These are phyloP conservation scores for Rhizopogon salebrosus DNA, from an alignment of 768 basidiomycete species.

Conservation along the genomic window DNA sequence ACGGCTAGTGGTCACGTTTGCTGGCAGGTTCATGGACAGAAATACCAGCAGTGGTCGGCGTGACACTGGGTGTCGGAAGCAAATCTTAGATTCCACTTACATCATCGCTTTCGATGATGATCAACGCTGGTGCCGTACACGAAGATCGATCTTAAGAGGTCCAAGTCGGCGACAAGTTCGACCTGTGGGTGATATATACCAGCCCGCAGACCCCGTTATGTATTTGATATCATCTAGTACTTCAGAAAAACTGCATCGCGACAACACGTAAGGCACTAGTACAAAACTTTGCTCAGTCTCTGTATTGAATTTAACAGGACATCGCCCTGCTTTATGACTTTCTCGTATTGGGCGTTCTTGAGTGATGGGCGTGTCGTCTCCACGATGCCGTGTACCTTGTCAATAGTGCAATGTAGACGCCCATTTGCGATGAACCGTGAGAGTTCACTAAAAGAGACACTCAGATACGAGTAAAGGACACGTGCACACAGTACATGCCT, in stretches of 20 bases:
- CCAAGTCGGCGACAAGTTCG: background rate
- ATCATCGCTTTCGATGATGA: background rate
- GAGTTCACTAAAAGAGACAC: conserved; percentile 60
- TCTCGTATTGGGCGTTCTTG: conserved; percentile 87
- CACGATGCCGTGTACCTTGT: conserved; percentile 92
- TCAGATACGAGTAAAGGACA: background rate
- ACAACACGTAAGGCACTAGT: conserved; percentile 24
- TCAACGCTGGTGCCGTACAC: background rate
- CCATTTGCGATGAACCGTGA: conserved; percentile 88
- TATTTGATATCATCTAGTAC: background rate
- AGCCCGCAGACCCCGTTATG: background rate
- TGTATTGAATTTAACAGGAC: conserved; percentile 83
- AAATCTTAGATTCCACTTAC: background rate
- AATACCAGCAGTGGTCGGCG: background rate
- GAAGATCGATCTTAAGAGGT: background rate
- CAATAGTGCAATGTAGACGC: conserved; percentile 82
- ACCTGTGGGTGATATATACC: background rate
- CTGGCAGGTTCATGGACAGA: background rate
- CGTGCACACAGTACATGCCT: conserved; percentile 41
- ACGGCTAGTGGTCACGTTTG: conserved; percentile 3
- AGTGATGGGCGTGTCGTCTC: conserved; percentile 77
- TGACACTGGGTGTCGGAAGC: background rate
- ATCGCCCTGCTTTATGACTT: conserved; percentile 92
- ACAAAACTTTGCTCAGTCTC: conserved; percentile 84
- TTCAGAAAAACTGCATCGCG: background rate